Evolutionary conservation across 1,284 basidiomycete genomes (phyloP).

Genomic region (Tilletia indica): DNA sequence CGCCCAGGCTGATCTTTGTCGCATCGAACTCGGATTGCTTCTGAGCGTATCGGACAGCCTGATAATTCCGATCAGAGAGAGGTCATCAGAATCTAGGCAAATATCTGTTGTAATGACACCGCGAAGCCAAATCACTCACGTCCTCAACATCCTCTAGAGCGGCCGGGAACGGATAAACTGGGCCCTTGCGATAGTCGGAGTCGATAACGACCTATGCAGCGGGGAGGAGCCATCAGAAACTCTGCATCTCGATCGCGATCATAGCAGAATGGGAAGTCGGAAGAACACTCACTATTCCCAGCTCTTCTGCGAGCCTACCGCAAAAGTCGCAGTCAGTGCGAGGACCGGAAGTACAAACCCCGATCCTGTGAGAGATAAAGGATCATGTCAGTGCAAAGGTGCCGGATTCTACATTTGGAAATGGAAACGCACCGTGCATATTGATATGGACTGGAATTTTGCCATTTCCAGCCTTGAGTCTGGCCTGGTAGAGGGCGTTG

Average conservation of each 20-base stretch:
- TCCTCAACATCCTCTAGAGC: constrained; percentile 37
- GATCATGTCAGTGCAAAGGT: no score
- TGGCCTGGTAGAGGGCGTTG: not conserved
- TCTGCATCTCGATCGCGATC: no score
- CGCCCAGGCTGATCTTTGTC: constrained; percentile 36
- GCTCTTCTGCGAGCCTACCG: not conserved
- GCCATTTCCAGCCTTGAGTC: constrained; percentile 19
- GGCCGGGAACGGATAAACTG: constrained; percentile 47
- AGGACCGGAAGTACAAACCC: constrained; percentile 37
- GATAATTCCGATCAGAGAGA: not conserved
- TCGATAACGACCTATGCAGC: constrained; percentile 30
- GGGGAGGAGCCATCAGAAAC: no score
- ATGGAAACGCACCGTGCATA: constrained; percentile 24
- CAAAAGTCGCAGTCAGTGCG: constrained; percentile 30
- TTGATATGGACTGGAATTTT: constrained; percentile 33
- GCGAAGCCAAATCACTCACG: constrained; percentile 10
- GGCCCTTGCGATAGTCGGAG: constrained; percentile 50
- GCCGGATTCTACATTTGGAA: no score
- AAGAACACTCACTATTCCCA: not conserved
- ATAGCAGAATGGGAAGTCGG: not conserved
- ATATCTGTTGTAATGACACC: no score
- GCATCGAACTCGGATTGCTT: constrained; percentile 13
- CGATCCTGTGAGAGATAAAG: constrained; percentile 19
- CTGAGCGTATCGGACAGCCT: not conserved
- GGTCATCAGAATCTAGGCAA: not conserved